phyloP scores from a whole-genome alignment of 345 rosid genomes.

The Conringia planisiliqua region DNA sequence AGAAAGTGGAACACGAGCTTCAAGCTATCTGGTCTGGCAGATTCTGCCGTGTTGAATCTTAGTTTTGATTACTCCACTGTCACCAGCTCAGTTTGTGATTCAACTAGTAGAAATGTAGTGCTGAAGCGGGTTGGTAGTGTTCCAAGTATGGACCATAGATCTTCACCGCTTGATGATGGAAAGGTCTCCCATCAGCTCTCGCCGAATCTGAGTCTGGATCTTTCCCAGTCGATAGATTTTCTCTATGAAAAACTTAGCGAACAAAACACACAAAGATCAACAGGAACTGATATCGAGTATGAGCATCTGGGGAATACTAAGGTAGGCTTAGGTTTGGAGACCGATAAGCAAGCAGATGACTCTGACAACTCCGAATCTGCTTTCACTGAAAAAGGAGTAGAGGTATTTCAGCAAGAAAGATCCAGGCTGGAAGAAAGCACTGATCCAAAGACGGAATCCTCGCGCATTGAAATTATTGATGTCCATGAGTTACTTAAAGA shows the following conservation, averaged over 20 bases:
- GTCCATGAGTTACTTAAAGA: slow-evolving; percentile 51
- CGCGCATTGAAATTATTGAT: slow-evolving; percentile 47
- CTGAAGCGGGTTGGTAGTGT: slow-evolving; percentile 49
- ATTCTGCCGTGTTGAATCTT: slow-evolving; percentile 63
- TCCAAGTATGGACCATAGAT: slow-evolving; percentile 38
- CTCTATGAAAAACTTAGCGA: slow-evolving; percentile 63
- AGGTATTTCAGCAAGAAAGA: slow-evolving; percentile 39
- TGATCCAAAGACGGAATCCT: slow-evolving; percentile 27
- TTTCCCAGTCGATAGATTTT: slow-evolving; percentile 57
- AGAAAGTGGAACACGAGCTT: slow-evolving; percentile 78
- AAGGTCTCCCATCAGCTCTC: slow-evolving; percentile 40
- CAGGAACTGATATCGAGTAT: slow-evolving; percentile 9
- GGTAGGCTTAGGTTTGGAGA: slow-evolving; percentile 26
- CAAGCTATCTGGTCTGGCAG: slow-evolving; percentile 57
- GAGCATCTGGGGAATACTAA: slow-evolving; percentile 15
- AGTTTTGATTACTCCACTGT: slow-evolving; percentile 59
- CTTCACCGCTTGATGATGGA: slow-evolving; percentile 42
- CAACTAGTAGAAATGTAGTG: slow-evolving; percentile 28
- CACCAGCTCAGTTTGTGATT: slow-evolving; percentile 34
- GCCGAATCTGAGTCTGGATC: slow-evolving; percentile 47
- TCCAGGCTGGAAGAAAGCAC: slow-evolving; percentile 26
- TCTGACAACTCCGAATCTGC: slow-evolving; percentile 36
- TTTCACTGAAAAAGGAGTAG: slow-evolving; percentile 47
- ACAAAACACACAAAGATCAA: slow-evolving; percentile 32
- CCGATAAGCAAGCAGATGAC: slow-evolving; percentile 33